Evolutionary conservation across 1,139 yeast species (phyloP).

Genomic region (Candida buenavistaensis): DNA sequence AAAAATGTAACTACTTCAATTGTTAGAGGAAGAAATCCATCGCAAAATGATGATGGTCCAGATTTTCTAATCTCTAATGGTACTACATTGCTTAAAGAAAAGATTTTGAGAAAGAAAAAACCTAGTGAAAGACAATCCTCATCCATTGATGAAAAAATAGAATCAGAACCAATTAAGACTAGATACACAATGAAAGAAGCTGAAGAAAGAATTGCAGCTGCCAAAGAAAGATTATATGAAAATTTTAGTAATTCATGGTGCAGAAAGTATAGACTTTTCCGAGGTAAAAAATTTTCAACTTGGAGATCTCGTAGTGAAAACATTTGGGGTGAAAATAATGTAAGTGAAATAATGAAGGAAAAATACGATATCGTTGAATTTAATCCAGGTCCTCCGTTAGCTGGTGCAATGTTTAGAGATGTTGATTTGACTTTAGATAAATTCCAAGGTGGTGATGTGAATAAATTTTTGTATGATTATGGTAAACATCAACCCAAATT

Average conservation of each 20-base stretch:
- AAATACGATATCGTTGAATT: slow-evolving; percentile 39
- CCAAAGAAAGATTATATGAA: slow-evolving; percentile 34
- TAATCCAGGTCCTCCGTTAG: slow-evolving; percentile 36
- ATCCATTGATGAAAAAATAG: slow-evolving; percentile 2
- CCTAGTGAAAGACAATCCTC: too few species aligned
- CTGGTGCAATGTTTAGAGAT: slow-evolving; percentile 32
- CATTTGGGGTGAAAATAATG: slow-evolving; percentile 39
- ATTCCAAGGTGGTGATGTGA: slow-evolving; percentile 32
- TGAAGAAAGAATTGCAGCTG: slow-evolving; percentile 29
- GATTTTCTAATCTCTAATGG: too few species aligned
- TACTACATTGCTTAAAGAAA: slow-evolving; percentile 9
- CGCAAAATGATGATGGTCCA: slow-evolving; percentile 6
- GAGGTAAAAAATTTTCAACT: slow-evolving; percentile 21
- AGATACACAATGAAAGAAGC: slow-evolving; percentile 25
- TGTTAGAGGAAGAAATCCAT: slow-evolving; percentile 6
- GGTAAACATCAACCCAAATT: slow-evolving; percentile 46
- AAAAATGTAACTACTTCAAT: slow-evolving; percentile 1
- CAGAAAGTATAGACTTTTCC: slow-evolving; percentile 29
- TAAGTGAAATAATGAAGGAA: slow-evolving; percentile 29
- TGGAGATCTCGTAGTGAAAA: slow-evolving; percentile 28
- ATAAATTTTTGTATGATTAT: slow-evolving; percentile 34
- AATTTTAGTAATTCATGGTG: slow-evolving; percentile 77
- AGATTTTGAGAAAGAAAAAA: slow-evolving; percentile 9
- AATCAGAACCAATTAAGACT: slow-evolving; percentile 1
- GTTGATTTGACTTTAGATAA: slow-evolving; percentile 32